phyloP scores from a whole-genome alignment of 768 basidiomycete species.

The Russula griseocarnosa region DNA sequence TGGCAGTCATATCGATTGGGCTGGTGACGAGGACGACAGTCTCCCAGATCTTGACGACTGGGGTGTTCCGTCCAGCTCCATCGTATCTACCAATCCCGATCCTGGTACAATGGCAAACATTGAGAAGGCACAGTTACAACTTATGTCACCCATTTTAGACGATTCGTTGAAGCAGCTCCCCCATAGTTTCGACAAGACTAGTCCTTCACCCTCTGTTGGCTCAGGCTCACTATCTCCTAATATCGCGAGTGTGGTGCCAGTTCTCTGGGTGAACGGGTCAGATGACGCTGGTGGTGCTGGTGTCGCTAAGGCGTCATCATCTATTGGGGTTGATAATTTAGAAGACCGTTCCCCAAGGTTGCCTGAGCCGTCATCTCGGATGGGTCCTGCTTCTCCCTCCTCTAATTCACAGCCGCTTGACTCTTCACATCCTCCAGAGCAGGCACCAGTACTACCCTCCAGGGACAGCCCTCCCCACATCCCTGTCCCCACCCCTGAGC shows the following conservation, averaged over 20 bases:
- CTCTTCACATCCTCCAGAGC: conserved; percentile 8
- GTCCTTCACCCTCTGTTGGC: conserved; percentile 15
- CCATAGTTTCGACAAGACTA: conserved; percentile 24
- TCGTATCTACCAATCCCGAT: conserved; percentile 17
- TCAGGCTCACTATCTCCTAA: conserved; percentile 11
- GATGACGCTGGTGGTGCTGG: not conserved
- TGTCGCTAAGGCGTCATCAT: not conserved
- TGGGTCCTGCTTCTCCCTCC: not conserved
- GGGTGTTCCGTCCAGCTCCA: conserved; percentile 55
- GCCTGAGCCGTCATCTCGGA: conserved; percentile 1
- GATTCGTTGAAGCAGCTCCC: conserved; percentile 29
- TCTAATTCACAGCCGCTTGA: not conserved
- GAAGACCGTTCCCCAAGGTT: not conserved
- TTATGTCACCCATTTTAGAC: conserved; percentile 29
- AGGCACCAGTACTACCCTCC: not conserved
- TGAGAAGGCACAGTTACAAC: conserved; percentile 36
- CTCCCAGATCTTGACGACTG: conserved; percentile 84
- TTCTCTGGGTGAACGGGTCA: not conserved
- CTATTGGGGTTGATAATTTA: not conserved
- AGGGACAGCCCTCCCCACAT: not conserved
- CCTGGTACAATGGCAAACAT: conserved; percentile 25
- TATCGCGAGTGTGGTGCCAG: conserved; percentile 1
- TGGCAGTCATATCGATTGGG: conserved; percentile 85
- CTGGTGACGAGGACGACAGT: conserved; percentile 69
- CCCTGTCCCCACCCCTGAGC: not conserved